These are phyloP conservation scores for Trypanosoma melophagium DNA, from an alignment of 208 protist species.

Conservation along the genomic window DNA sequence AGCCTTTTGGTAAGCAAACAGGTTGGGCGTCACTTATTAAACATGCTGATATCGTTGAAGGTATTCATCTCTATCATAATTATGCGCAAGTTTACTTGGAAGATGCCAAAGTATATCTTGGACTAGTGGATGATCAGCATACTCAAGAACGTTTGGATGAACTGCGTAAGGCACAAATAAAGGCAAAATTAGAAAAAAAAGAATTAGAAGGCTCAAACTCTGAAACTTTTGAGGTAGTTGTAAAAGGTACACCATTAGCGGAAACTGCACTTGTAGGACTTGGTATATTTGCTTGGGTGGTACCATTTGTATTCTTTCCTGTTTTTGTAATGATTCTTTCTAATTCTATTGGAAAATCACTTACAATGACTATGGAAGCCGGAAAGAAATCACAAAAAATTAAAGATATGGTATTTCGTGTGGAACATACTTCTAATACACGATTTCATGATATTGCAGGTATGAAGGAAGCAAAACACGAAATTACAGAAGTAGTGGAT, in stretches of 20 bases:
- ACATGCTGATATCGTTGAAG: constrained; percentile 39
- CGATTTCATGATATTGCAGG: constrained; percentile 87
- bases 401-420: constrained; percentile 71
- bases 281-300: constrained; percentile 74
- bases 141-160: constrained; percentile 58
- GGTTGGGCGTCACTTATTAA: constrained; percentile 52
- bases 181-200: constrained; percentile 3
- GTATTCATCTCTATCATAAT: constrained; percentile 53
- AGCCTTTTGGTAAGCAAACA: constrained; percentile 39
- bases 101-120: constrained; percentile 50
- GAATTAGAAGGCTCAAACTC: constrained; percentile 17
- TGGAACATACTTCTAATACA: constrained; percentile 53
- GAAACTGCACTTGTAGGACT: constrained; percentile 63
- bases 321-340: constrained; percentile 76
- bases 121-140: constrained; percentile 55
- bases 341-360: constrained; percentile 61
- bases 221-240: constrained; percentile 37
- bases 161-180: constrained; percentile 29
- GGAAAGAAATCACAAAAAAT: constrained; percentile 49
- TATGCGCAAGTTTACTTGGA: constrained; percentile 65
- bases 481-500: constrained; percentile 97
- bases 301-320: constrained; percentile 85
- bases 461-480: constrained; percentile 95
- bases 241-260: constrained; percentile 51
- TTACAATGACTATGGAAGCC: constrained; percentile 46